Conservation (phyloP, 441 rosid genomes). For the Cnidoscolus chayamansa region DNA sequence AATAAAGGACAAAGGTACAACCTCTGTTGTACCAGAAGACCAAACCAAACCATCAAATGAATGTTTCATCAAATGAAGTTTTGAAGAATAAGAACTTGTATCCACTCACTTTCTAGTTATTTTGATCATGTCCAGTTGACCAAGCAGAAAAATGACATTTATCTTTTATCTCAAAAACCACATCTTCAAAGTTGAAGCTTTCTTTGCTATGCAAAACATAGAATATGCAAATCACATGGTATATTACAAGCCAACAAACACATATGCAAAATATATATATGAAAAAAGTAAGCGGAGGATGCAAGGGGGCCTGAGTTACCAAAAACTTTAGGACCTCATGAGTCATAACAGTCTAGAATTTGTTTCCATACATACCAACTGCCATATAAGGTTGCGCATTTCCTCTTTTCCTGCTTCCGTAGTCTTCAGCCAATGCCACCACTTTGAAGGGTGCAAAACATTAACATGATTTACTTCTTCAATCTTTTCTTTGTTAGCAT, state of each 20-base stretch:
- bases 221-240: not conserved
- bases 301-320: not conserved
- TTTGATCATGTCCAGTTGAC: not conserved
- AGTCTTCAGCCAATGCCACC: conserved; percentile 98
- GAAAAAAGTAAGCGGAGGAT: not conserved
- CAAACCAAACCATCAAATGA: not conserved
- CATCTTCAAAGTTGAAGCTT: not conserved
- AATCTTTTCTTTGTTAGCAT: conserved; percentile 39
- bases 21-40: not conserved
- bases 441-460: conserved; percentile 78
- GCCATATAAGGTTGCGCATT: conserved; percentile 81
- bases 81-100: not conserved
- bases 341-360: conserved; percentile 11
- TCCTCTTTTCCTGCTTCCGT: conserved; percentile 83
- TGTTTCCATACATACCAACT: conserved; percentile 51
- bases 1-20: not conserved
- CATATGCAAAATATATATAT: not conserved
- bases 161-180: not conserved
- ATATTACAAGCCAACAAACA: not conserved
- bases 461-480: conserved; percentile 55
- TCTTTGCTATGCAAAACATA: not conserved
- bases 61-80: not conserved
- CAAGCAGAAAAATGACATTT: not conserved
- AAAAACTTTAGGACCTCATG: not conserved
- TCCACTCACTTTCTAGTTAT: not conserved